Percentiles rank a stretch among this genome's conserved stretches.
These are phyloP conservation scores for Oxyria digyna DNA, from an alignment of 148 eudicot genomes.

Conservation along the genomic window DNA sequence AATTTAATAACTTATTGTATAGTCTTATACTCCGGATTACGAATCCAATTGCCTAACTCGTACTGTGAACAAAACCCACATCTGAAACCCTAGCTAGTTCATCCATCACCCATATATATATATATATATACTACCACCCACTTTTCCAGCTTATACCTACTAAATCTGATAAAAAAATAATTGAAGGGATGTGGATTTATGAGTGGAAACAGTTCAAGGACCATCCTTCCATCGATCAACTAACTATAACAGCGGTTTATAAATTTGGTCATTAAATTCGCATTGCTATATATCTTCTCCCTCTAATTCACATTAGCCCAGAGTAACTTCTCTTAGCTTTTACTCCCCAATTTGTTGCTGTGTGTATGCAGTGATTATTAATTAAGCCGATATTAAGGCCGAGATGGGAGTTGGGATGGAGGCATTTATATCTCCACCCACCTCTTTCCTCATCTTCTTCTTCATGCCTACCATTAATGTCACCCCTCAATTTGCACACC, in stretches of 20 bases:
- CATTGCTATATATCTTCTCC: neutral
- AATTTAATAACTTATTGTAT: no score
- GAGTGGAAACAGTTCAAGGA: neutral
- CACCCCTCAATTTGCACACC: neutral
- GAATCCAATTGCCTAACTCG: no score
- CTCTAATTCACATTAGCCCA: neutral
- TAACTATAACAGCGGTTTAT: conserved; percentile 1
- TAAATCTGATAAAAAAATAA: no score
- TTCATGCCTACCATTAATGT: conserved; percentile 5
- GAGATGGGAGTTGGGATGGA: neutral
- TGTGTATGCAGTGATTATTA: neutral
- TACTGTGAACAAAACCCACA: no score
- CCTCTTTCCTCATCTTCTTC: neutral
- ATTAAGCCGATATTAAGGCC: neutral
- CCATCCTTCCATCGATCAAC: neutral
- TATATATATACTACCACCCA: neutral
- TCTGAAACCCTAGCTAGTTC: neutral
- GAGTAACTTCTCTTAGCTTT: no score
- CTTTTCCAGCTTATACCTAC: neutral
- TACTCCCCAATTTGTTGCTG: no score
- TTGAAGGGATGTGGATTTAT: neutral
- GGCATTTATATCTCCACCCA: conserved; percentile 3
- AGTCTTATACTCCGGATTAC: no score
- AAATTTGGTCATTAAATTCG: neutral
- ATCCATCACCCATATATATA: no score